These are phyloP conservation scores for Pseudogymnoascus sp. DNA, from an alignment of 2,329 filamentous ascomycete species.

Conservation along the genomic window DNA sequence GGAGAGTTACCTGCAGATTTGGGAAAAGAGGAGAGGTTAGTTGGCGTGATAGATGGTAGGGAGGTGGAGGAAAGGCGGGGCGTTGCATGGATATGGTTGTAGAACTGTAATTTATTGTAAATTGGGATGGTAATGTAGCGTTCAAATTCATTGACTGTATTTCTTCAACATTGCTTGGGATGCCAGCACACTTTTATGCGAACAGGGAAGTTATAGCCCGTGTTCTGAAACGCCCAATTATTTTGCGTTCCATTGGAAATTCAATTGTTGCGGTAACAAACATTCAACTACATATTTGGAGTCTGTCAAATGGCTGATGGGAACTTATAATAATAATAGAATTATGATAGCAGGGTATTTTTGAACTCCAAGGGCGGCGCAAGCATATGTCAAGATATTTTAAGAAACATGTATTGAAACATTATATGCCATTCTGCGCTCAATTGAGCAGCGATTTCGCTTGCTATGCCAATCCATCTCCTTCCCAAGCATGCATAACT, in stretches of 20 bases:
- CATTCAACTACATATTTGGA: background rate
- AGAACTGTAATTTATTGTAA: background rate
- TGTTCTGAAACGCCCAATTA: background rate
- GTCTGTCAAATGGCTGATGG: background rate
- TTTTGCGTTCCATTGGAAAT: background rate
- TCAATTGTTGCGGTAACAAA: background rate
- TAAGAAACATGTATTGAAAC: background rate
- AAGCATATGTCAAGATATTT: background rate
- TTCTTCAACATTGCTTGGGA: background rate
- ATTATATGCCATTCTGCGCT: conserved; percentile 4
- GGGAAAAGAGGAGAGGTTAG: conserved; percentile 66
- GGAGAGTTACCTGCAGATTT: conserved; percentile 92
- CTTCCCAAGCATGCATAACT: conserved; percentile 9
- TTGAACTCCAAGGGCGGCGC: background rate
- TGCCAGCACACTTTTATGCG: background rate
- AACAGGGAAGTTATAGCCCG: background rate
- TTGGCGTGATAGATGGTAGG: conserved; percentile 15
- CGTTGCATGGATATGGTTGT: background rate
- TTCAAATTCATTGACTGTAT: conserved; percentile 2
- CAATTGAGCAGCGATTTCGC: conserved; percentile 1
- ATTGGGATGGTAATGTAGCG: conserved; percentile 3
- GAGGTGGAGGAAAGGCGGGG: conserved; percentile 7
- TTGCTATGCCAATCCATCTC: conserved; percentile 10
- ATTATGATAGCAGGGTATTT: background rate
- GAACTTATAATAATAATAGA: too few relatives aligned